Percentiles rank a stretch among this genome's conserved stretches.
These are phyloP conservation scores for Colletotrichum noveboracense DNA, from an alignment of 2,329 filamentous ascomycete genomes.

Conservation along the genomic window DNA sequence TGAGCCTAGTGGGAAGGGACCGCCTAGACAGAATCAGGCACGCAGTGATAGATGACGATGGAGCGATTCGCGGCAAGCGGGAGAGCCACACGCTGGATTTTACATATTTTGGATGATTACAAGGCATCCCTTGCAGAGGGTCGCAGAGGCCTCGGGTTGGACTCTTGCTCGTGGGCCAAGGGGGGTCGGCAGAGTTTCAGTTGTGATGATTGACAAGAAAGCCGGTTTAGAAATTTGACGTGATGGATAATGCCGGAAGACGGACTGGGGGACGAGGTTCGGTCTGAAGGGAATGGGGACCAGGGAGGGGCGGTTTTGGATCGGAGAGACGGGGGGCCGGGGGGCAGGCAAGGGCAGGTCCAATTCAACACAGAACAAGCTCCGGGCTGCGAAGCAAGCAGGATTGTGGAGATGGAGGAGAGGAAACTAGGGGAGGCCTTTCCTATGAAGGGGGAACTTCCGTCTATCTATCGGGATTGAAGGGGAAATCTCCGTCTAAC, in stretches of 20 bases:
- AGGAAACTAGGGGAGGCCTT: not conserved
- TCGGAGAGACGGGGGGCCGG: not conserved
- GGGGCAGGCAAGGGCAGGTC: not conserved
- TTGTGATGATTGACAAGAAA: conserved; percentile 7
- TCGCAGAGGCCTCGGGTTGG: not conserved
- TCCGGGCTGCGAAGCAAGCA: not conserved
- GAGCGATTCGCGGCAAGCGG: not conserved
- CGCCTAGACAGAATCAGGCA: not conserved
- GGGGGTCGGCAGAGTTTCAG: conserved; percentile 10
- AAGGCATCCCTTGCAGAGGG: not conserved
- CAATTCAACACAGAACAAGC: not conserved
- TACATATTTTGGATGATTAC: not conserved
- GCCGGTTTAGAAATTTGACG: conserved; percentile 18
- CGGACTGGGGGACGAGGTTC: not conserved
- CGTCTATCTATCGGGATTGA: not conserved
- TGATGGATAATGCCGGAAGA: not conserved
- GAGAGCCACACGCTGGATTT: not conserved
- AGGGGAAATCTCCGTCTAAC: not conserved
- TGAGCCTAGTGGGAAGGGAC: not conserved
- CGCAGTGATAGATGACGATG: no score
- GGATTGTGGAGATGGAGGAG: not conserved
- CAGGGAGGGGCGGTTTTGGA: not conserved
- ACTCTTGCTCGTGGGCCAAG: not conserved
- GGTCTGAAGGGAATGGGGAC: not conserved
- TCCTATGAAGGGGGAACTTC: not conserved